A percentile compares a stretch with the other conserved stretches of the same genome.
Evolutionary conservation across 2,329 filamentous ascomycete species (phyloP).

Genomic region (Nectriaceae sp.): DNA sequence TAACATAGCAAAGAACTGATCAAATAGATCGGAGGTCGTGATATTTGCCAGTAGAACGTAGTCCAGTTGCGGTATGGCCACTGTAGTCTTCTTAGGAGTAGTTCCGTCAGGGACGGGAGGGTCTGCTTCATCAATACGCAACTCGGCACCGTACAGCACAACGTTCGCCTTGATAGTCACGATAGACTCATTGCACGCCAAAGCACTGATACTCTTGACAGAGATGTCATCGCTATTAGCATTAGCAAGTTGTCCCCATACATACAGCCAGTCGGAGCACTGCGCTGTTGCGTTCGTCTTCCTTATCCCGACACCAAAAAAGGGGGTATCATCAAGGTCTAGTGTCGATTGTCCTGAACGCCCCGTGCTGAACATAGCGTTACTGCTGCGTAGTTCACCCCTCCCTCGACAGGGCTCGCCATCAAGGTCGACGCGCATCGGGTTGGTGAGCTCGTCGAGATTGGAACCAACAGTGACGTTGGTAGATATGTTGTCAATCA

Average conservation of each 20-base stretch:
- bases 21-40: slow-evolving; percentile 29
- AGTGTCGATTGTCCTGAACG: neutral
- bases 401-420: slow-evolving; percentile 22
- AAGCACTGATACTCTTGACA: slow-evolving; percentile 32
- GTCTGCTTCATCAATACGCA: slow-evolving; percentile 30
- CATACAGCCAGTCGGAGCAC: slow-evolving; percentile 36
- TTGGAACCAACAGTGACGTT: slow-evolving; percentile 24
- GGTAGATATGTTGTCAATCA: slow-evolving; percentile 22
- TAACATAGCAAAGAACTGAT: slow-evolving; percentile 38
- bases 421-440: slow-evolving; percentile 22
- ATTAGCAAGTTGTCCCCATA: slow-evolving; percentile 35
- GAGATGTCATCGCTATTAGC: slow-evolving; percentile 24
- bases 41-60: slow-evolving; percentile 33
- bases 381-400: slow-evolving; percentile 8
- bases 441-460: slow-evolving; percentile 17
- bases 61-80: slow-evolving; percentile 27
- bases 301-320: slow-evolving; percentile 21
- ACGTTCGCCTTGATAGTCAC: slow-evolving; percentile 30
- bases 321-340: neutral
- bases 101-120: slow-evolving; percentile 30
- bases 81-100: slow-evolving; percentile 17
- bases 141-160: slow-evolving; percentile 20
- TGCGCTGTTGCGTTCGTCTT: slow-evolving; percentile 25
- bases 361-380: slow-evolving; percentile 20
- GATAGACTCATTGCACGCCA: slow-evolving; percentile 42